These are phyloP conservation scores for Xylariales sp. DNA, from an alignment of 2,329 filamentous ascomycete species.

Conservation along the genomic window DNA sequence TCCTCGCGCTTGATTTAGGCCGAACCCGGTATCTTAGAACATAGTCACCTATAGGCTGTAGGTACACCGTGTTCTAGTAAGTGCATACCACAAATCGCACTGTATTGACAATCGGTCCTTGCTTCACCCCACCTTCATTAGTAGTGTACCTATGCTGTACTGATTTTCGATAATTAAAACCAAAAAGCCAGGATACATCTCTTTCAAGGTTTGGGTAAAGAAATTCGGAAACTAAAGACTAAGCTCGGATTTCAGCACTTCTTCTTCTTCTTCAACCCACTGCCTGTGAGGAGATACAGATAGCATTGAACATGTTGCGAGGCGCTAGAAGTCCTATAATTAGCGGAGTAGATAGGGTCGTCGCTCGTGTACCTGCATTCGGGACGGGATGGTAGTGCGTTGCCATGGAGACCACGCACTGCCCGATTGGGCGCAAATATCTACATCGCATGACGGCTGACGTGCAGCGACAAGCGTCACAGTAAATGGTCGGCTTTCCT, in stretches of 20 bases:
- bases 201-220: too few species aligned
- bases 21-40: not conserved
- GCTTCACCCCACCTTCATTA: not conserved
- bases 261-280: not conserved
- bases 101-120: constrained; percentile 4
- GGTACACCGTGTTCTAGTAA: too few species aligned
- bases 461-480: constrained; percentile 18
- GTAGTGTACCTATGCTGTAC: too few species aligned
- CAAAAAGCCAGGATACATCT: too few species aligned
- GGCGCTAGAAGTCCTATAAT: constrained; percentile 25
- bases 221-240: not conserved
- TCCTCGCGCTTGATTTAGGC: not conserved
- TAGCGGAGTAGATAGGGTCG: constrained; percentile 15
- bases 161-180: too few species aligned
- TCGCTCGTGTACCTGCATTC: constrained; percentile 16
- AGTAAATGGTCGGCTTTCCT: constrained; percentile 15
- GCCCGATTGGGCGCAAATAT: constrained; percentile 29
- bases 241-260: not conserved
- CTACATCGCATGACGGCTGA: constrained; percentile 27
- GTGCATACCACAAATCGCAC: not conserved
- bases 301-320: too few species aligned
- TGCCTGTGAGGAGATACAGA: not conserved
- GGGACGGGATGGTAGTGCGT: constrained; percentile 33
- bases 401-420: constrained; percentile 45
- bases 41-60: too few species aligned